phyloP scores from a whole-genome alignment of 2,329 filamentous ascomycete genomes.

The Botrytis tulipae region DNA sequence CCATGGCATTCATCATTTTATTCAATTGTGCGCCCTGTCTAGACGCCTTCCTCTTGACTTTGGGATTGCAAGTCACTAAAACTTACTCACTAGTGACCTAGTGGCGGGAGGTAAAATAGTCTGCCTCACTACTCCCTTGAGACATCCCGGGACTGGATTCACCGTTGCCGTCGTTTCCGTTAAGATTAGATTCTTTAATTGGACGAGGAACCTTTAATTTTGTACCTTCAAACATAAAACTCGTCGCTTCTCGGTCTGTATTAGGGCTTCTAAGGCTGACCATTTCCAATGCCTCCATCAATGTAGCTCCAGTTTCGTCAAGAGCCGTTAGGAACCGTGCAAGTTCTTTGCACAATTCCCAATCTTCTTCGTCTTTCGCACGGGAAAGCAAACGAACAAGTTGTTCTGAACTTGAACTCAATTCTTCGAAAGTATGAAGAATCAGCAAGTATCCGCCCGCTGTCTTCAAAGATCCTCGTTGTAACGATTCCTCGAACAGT shows the following conservation, averaged over 20 bases:
- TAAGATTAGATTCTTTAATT: conserved; percentile 33
- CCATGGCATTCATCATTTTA: conserved; percentile 12
- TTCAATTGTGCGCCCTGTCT: conserved; percentile 12
- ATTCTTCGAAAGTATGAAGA: conserved; percentile 76
- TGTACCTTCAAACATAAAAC: conserved; percentile 43
- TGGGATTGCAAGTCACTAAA: conserved; percentile 8
- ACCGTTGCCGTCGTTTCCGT: conserved; percentile 37
- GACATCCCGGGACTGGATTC: conserved; percentile 24
- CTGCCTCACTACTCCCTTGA: conserved; percentile 31
- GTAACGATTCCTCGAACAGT: conserved; percentile 88
- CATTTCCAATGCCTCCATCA: conserved; percentile 68
- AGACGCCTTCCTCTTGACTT: conserved; percentile 4
- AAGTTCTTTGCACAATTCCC: conserved; percentile 93
- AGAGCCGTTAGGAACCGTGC: conserved; percentile 93
- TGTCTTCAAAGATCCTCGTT: conserved; percentile 84
- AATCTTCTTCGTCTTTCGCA: conserved; percentile 82
- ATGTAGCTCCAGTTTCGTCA: conserved; percentile 78
- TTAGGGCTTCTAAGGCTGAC: conserved; percentile 48
- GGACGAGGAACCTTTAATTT: conserved; percentile 36
- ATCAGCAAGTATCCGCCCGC: conserved; percentile 96
- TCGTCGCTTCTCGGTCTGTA: conserved; percentile 37
- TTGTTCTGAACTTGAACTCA: conserved; percentile 68
- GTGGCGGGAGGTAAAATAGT: conserved; percentile 22
- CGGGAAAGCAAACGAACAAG: conserved; percentile 76
- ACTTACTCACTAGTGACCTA: background rate